These are phyloP conservation scores for Colletotrichum limetticola DNA, from an alignment of 2,329 filamentous ascomycete genomes.

Conservation along the genomic window DNA sequence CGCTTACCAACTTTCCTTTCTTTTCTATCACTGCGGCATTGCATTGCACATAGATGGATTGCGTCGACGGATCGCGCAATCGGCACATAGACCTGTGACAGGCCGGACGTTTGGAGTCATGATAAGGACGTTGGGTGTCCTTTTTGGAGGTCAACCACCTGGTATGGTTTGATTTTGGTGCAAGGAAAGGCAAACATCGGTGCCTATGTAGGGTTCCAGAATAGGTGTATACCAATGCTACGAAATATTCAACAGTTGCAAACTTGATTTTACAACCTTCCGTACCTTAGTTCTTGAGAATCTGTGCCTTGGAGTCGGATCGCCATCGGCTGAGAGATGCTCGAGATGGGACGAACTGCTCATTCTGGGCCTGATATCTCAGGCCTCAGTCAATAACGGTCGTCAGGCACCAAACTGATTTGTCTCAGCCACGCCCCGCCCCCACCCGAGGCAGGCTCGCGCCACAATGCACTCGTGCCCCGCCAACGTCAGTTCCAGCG, in stretches of 20 bases:
- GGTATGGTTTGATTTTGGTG: slow-evolving; percentile 19
- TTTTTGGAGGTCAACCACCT: slow-evolving; percentile 26
- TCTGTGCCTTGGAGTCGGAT: neutral
- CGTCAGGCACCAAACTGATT: neutral
- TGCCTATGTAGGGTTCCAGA: slow-evolving; percentile 24
- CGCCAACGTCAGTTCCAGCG: slow-evolving; percentile 33
- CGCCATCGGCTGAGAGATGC: too few relatives aligned
- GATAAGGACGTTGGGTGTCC: slow-evolving; percentile 33
- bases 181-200: slow-evolving; percentile 5
- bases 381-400: neutral
- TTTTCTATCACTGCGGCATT: slow-evolving; percentile 16
- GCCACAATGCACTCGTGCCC: slow-evolving; percentile 23
- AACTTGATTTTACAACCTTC: neutral
- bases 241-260: slow-evolving; percentile 9
- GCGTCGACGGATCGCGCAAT: slow-evolving; percentile 25
- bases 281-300: neutral
- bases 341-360: slow-evolving; percentile 10
- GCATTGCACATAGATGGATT: slow-evolving; percentile 34
- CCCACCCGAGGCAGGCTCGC: slow-evolving; percentile 9
- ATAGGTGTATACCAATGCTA: slow-evolving; percentile 22
- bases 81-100: slow-evolving; percentile 32
- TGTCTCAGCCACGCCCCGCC: slow-evolving; percentile 27
- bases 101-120: slow-evolving; percentile 32
- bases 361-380: neutral
- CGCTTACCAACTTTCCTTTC: slow-evolving; percentile 12